Conservation (phyloP, 2,329 filamentous ascomycete species). For the Ustulina deusta region DNA sequence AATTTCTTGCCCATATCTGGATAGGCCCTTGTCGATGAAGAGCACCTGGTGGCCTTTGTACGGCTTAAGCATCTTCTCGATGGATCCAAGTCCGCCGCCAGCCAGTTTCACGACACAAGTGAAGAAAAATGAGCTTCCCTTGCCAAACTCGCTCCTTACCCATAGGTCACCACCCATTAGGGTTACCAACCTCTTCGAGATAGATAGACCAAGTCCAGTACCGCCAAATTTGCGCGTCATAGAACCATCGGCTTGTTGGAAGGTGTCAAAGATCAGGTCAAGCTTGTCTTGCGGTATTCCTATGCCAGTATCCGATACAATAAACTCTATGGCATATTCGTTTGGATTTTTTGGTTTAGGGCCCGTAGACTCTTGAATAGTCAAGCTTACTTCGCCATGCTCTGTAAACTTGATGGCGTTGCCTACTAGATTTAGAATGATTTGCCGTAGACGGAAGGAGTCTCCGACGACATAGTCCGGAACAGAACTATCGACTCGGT, state of each 20-base stretch:
- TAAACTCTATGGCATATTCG: conserved; percentile 95
- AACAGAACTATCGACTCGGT: conserved; percentile 91
- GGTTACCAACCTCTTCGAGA: conserved; percentile 93
- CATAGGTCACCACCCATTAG: conserved; percentile 97
- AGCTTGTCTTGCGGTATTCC: conserved; percentile 96
- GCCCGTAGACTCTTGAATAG: conserved; percentile 77
- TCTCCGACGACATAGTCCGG: conserved; percentile 97
- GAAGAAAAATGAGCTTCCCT: conserved; percentile 96
- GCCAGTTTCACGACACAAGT: conserved; percentile 91
- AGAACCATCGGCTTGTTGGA: conserved; percentile 97
- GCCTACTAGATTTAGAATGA: conserved; percentile 95
- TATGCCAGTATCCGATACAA: conserved; percentile 95
- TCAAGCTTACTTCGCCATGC: conserved; percentile 93
- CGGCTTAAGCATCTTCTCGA: conserved; percentile 86
- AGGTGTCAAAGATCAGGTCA: conserved; percentile 97
- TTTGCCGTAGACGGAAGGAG: conserved; percentile 94
- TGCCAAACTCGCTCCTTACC: conserved; percentile 92
- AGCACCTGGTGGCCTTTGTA: conserved; percentile 93
- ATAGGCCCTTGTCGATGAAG: conserved; percentile 92
- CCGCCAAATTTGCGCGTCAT: conserved; percentile 97
- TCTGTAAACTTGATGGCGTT: conserved; percentile 99
- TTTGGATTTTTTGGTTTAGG: conserved; percentile 74
- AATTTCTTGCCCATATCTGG: conserved; percentile 80
- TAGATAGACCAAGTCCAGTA: conserved; percentile 92
- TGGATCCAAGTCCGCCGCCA: conserved; percentile 79